Conservation (phyloP, 1,139 yeast species). For the Tardiomyces digboiensis region DNA sequence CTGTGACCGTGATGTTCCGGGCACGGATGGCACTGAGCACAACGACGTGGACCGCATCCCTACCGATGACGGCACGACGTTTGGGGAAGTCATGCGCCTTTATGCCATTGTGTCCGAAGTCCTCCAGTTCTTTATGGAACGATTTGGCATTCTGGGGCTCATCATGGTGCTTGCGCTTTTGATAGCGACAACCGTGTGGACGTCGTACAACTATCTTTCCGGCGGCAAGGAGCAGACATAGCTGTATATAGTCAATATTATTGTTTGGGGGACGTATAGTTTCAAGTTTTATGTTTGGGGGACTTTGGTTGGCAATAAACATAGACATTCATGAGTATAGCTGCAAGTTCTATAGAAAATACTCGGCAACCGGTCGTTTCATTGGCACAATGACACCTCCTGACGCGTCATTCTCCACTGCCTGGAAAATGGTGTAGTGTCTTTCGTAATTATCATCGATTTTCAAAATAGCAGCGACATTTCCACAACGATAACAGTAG, state of each 20-base stretch:
- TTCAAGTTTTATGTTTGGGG: too few relatives aligned
- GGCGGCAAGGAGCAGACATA: too few relatives aligned
- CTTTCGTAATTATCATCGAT: conserved; percentile 65
- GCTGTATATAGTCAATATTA: too few relatives aligned
- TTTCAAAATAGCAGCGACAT: conserved; percentile 82
- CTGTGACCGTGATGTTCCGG: neutral
- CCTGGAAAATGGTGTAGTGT: conserved; percentile 79
- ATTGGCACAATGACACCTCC: conserved; percentile 45
- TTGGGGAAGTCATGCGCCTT: neutral
- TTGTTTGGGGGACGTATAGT: too few relatives aligned
- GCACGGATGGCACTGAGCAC: neutral
- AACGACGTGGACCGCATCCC: neutral
- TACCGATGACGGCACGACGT: neutral
- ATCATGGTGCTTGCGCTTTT: neutral
- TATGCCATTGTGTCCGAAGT: neutral
- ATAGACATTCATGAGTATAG: neutral
- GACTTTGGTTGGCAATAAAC: neutral
- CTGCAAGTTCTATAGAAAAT: conserved; percentile 56
- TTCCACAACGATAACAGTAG: conserved; percentile 92
- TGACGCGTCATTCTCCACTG: conserved; percentile 52
- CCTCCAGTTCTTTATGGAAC: neutral
- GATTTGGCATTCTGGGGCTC: neutral
- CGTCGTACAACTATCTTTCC: neutral
- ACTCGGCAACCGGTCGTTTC: conserved; percentile 70
- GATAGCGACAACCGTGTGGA: neutral